phyloP scores from a whole-genome alignment of 352 stramenopile genomes.

The Phytophthora foliorum region DNA sequence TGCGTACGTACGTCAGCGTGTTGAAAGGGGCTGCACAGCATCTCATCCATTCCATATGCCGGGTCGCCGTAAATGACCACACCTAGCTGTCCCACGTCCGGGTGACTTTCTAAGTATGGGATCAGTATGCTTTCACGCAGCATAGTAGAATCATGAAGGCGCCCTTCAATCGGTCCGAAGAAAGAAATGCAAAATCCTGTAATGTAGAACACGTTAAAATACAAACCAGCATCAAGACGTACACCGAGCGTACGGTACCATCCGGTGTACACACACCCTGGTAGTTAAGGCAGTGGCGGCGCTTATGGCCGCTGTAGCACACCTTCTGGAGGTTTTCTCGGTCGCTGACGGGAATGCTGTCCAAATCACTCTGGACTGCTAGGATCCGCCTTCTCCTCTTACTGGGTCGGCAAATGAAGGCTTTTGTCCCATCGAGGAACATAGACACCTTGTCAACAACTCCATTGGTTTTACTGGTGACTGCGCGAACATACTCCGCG shows the following conservation, averaged over 20 bases:
- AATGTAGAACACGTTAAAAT: no score
- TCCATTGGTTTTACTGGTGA: neutral
- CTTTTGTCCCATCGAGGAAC: slow-evolving; percentile 16
- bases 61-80: slow-evolving; percentile 15
- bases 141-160: slow-evolving; percentile 14
- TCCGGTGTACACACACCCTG: slow-evolving; percentile 15
- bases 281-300: slow-evolving; percentile 17
- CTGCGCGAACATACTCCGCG: neutral
- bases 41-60: neutral
- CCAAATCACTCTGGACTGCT: neutral
- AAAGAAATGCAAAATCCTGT: slow-evolving; percentile 21
- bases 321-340: slow-evolving; percentile 20
- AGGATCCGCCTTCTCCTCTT: neutral
- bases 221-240: neutral
- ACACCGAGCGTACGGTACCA: neutral
- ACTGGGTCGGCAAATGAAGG: slow-evolving; percentile 10
- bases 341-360: slow-evolving; percentile 6
- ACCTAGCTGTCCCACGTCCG: neutral
- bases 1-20: slow-evolving; percentile 3
- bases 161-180: slow-evolving; percentile 12
- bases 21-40: slow-evolving; percentile 17
- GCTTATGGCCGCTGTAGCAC: slow-evolving; percentile 18
- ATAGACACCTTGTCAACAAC: slow-evolving; percentile 3
- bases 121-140: slow-evolving; percentile 9
- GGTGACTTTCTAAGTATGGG: neutral